These are phyloP conservation scores for Rhodotorula sp. DNA, from an alignment of 1,284 basidiomycete genomes.

Conservation along the genomic window DNA sequence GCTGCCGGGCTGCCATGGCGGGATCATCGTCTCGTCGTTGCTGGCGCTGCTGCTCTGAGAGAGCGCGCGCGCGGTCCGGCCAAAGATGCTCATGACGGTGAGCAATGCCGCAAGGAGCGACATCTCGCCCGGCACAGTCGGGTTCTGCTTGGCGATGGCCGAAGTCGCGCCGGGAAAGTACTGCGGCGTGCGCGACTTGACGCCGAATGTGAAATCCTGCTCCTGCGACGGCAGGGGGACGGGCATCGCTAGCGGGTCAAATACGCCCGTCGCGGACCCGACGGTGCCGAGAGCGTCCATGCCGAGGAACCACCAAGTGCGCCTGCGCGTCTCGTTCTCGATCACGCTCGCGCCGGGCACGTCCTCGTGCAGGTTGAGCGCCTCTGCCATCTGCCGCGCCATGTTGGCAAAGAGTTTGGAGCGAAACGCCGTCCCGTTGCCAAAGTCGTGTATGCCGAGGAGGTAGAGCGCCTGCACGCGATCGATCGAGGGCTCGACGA, in stretches of 20 bases:
- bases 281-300: background rate
- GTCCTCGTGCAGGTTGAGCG: background rate
- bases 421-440: background rate
- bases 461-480: constrained; percentile 13
- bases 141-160: background rate
- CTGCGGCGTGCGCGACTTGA: background rate
- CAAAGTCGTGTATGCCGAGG: constrained; percentile 2
- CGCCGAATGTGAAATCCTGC: constrained; percentile 17
- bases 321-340: constrained; percentile 11
- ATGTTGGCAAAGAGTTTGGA: constrained; percentile 1
- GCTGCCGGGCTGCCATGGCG: background rate
- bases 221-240: constrained; percentile 12
- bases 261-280: background rate
- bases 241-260: background rate
- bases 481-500: constrained; percentile 1
- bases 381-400: constrained; percentile 14
- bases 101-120: constrained; percentile 5
- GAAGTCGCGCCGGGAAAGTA: background rate
- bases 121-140: background rate
- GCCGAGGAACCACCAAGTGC: constrained; percentile 18
- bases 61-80: background rate
- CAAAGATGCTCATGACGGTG: background rate
- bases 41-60: too few relatives aligned
- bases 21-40: background rate
- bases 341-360: background rate